These are phyloP conservation scores for Escallonia herrerae DNA, from an alignment of 129 eudicot genomes.

Conservation along the genomic window DNA sequence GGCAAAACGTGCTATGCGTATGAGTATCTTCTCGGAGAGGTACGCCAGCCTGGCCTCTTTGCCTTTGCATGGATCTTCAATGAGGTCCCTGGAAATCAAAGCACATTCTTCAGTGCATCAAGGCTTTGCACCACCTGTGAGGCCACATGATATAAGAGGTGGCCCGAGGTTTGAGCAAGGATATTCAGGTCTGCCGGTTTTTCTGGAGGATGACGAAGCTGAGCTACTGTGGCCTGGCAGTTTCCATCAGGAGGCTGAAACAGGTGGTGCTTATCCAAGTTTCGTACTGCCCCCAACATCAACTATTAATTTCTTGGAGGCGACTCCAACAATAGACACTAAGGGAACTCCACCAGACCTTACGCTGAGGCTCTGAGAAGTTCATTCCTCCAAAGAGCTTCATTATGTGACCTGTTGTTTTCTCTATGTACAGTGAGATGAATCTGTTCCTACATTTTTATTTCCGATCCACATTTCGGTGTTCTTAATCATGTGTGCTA, in stretches of 20 bases:
- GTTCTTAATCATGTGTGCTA: not conserved
- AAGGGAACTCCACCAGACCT: conserved; percentile 19
- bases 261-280: not conserved
- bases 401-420: not conserved
- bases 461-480: not conserved
- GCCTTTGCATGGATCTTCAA: conserved; percentile 27
- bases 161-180: conserved; percentile 6
- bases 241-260: conserved; percentile 9
- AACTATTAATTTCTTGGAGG: conserved; percentile 5
- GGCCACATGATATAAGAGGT: conserved; percentile 5
- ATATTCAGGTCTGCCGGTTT: conserved; percentile 11
- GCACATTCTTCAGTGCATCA: conserved; percentile 29
- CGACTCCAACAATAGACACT: not conserved
- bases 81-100: conserved; percentile 27
- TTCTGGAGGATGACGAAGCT: conserved; percentile 14
- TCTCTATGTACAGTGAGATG: conserved; percentile 1
- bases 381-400: not conserved
- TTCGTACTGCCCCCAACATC: conserved; percentile 1
- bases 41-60: conserved; percentile 23
- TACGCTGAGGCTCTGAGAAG: conserved; percentile 26
- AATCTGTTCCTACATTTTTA: not conserved
- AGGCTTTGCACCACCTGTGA: conserved; percentile 1
- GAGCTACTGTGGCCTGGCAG: conserved; percentile 36
- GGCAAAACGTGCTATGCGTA: conserved; percentile 26
- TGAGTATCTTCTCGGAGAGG: conserved; percentile 24